A percentile compares a stretch with the other conserved stretches of the same genome.
phyloP scores from a whole-genome alignment of 306 rosid genomes.

The Prunus mume region DNA sequence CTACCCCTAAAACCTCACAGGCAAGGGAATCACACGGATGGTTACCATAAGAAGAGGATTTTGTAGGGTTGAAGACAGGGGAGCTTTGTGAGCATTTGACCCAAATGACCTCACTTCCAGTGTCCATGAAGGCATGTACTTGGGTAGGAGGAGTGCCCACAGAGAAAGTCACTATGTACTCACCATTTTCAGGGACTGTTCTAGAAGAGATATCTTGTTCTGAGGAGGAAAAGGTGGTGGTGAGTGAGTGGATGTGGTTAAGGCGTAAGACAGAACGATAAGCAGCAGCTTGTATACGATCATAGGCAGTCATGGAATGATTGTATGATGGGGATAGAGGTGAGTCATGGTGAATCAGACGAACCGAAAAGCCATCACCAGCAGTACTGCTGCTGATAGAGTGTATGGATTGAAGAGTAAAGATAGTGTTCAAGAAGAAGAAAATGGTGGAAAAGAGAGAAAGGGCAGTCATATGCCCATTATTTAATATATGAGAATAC shows the following conservation, averaged over 20 bases:
- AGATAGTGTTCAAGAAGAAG: background rate
- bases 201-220: background rate
- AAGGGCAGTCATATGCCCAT: background rate
- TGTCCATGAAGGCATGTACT: constrained; percentile 19
- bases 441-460: background rate
- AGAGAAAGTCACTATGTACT: constrained; percentile 19
- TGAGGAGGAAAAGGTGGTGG: background rate
- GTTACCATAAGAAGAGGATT: background rate
- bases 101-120: constrained; percentile 19
- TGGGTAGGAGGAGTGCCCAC: constrained; percentile 19
- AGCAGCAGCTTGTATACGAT: constrained; percentile 7
- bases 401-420: background rate
- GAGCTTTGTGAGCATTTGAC: constrained; percentile 8
- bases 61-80: background rate
- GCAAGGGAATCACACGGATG: background rate
- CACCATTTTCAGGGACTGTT: background rate
- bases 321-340: constrained; percentile 25
- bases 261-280: constrained; percentile 8
- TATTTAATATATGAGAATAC: background rate
- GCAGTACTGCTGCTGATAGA: background rate
- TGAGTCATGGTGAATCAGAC: constrained; percentile 23
- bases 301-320: constrained; percentile 9
- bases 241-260: constrained; percentile 5
- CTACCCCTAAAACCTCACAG: constrained; percentile 6
- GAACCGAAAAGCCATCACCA: constrained; percentile 12